Evolutionary conservation across 805 yeast species (phyloP), one percentile per base, ranked within the genome.

Genomic region (Lipomyces chichibuensis): DNA sequence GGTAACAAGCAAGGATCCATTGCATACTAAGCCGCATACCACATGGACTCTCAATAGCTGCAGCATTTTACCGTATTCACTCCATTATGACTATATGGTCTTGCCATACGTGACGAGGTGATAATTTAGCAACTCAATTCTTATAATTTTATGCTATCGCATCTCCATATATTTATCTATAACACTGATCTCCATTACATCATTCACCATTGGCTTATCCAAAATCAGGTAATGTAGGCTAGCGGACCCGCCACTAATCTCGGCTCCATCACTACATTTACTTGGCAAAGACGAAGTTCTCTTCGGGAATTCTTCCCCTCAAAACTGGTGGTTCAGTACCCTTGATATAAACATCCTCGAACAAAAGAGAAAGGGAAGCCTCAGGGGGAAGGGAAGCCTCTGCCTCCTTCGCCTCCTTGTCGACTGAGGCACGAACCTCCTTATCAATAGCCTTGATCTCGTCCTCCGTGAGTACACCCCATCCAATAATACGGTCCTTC

Each of bases 221-320:
- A 33, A 52, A 43, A 43, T 37, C 43, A 37, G 43, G 17, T 37
- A 43, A 43, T 43, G 20, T n/a, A n/a, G 49, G 9, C 9, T 25
- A 57, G 70, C 64, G 69, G 69, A 59, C 69, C 69, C 57, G 69
- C 69, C 69, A 63, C 66, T 37, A 23, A 46, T 11, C 32, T 8
- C 27, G 23, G 35, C 35, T 13, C 27, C n/a, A 20, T 35, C 17
- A 32, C 49, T 13, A n/a, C 33, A 35, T 39, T 29, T 51, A 46
- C 43, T 57, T 32, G 33, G n/a, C 57, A 82, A 89, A 90, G 80
- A 87, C 86, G 96, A 96, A 94, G 76, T 97, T 88, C 83, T 94
- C 99, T 75, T 91, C 96, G 74, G 96, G 89, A 76, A 93, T 88
- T 85, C 99, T 91, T 72, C 99, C 99, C 85, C 99, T 91, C 80